A percentile compares a stretch with the other conserved stretches of the same genome.
These are phyloP conservation scores for Vanderwaltozyma tropicalis DNA, from an alignment of 805 yeast species.

Conservation along the genomic window DNA sequence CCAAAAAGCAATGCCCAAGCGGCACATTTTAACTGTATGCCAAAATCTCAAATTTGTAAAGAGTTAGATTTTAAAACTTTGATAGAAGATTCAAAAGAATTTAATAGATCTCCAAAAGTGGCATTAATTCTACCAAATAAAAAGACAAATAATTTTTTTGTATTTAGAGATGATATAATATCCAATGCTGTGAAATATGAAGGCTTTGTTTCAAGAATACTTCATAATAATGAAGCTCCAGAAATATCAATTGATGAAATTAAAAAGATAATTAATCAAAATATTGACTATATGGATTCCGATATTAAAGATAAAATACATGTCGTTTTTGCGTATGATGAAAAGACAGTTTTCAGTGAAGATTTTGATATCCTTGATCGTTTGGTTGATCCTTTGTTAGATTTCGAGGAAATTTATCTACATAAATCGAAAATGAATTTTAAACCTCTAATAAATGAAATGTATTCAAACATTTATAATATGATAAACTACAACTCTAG, in stretches of 20 bases:
- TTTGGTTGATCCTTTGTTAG: constrained; percentile 48
- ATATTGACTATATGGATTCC: constrained; percentile 4
- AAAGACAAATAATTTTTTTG: constrained; percentile 19
- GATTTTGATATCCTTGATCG: constrained; percentile 54
- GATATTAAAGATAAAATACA: constrained; percentile 27
- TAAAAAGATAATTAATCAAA: constrained; percentile 9
- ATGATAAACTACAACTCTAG: constrained; percentile 30
- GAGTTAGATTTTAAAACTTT: constrained; percentile 37
- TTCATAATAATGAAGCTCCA: constrained; percentile 36
- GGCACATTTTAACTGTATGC: constrained; percentile 52
- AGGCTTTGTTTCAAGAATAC: constrained; percentile 39
- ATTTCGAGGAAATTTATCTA: constrained; percentile 45
- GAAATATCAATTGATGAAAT: constrained; percentile 14
- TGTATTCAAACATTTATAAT: constrained; percentile 29
- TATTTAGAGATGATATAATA: constrained; percentile 15
- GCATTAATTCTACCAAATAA: constrained; percentile 44
- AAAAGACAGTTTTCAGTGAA: constrained; percentile 39
- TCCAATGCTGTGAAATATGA: constrained; percentile 25
- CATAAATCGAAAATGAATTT: constrained; percentile 43
- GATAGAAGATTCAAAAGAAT: constrained; percentile 7
- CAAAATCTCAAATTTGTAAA: constrained; percentile 41
- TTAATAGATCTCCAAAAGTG: constrained; percentile 31
- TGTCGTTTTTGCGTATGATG: constrained; percentile 44
- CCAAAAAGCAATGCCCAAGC: constrained; percentile 28
- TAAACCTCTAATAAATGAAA: constrained; percentile 32